Percentiles rank a stretch among this genome's conserved stretches.
Evolutionary conservation across 805 yeast genomes (phyloP).

Genomic region (Candida coleopterorum): DNA sequence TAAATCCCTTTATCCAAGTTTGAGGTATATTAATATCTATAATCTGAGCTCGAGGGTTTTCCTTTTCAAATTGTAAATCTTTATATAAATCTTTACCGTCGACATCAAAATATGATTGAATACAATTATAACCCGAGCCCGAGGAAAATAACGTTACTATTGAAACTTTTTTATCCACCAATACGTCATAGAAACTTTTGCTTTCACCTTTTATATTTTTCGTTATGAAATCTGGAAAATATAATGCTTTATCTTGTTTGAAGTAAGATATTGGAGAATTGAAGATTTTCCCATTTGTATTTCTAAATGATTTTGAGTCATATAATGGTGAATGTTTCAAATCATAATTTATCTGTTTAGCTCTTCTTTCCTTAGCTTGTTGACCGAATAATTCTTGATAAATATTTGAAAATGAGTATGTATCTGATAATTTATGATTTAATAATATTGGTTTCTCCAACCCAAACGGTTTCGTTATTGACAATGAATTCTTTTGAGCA

Average conservation of each 20-base stretch:
- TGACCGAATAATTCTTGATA: slow-evolving; percentile 24
- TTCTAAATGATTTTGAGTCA: slow-evolving; percentile 46
- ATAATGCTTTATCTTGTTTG: slow-evolving; percentile 64
- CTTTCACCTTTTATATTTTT: slow-evolving; percentile 40
- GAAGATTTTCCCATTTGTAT: slow-evolving; percentile 82
- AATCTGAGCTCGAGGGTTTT: slow-evolving; percentile 57
- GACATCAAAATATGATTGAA: slow-evolving; percentile 53
- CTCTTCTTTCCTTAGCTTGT: slow-evolving; percentile 35
- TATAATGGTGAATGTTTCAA: slow-evolving; percentile 40
- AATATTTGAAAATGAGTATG: slow-evolving; percentile 14
- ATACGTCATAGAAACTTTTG: slow-evolving; percentile 30
- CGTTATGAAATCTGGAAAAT: slow-evolving; percentile 76
- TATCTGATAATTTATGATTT: slow-evolving; percentile 17
- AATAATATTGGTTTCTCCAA: slow-evolving; percentile 25
- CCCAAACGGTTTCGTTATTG: slow-evolving; percentile 36
- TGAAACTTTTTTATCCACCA: slow-evolving; percentile 48
- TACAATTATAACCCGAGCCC: slow-evolving; percentile 64
- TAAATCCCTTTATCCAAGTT: slow-evolving; percentile 58
- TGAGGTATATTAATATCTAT: slow-evolving; percentile 77
- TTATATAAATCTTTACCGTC: slow-evolving; percentile 38
- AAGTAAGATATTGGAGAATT: slow-evolving; percentile 77
- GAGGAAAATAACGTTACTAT: slow-evolving; percentile 64
- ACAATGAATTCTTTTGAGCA: slow-evolving; percentile 27
- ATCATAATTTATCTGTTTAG: slow-evolving; percentile 37
- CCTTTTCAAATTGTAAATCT: slow-evolving; percentile 30